Percentiles rank a stretch among this genome's conserved stretches.
These are phyloP conservation scores for Thymus quinquecostatus DNA, from an alignment of 257 asterid genomes.

Conservation along the genomic window DNA sequence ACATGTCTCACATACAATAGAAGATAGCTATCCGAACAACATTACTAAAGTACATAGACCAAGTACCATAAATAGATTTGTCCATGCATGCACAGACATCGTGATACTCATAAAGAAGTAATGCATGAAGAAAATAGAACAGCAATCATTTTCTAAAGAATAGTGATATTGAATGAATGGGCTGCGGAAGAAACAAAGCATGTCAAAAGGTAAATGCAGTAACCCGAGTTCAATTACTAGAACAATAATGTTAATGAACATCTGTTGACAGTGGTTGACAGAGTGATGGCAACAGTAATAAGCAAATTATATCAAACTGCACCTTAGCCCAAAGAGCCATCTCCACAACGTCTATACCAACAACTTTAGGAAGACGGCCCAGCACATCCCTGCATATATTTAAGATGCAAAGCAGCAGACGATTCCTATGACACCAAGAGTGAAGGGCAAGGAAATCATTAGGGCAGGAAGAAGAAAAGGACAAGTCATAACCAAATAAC, in stretches of 20 bases:
- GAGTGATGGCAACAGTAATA: conserved; percentile 27
- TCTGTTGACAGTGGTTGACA: conserved; percentile 23
- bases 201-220: not conserved
- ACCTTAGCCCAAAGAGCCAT: conserved; percentile 99
- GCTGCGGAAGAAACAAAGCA: conserved; percentile 17
- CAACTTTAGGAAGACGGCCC: conserved; percentile 95
- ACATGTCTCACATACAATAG: conserved; percentile 2
- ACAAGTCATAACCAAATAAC: conserved; percentile 20
- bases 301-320: conserved; percentile 26
- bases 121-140: conserved; percentile 19
- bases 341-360: conserved; percentile 98
- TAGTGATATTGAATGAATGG: not conserved
- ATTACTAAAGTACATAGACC: not conserved
- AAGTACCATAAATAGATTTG: conserved; percentile 24
- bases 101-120: conserved; percentile 12
- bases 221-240: conserved; percentile 7
- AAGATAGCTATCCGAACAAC: conserved; percentile 1
- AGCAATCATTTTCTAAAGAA: conserved; percentile 9
- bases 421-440: conserved; percentile 57
- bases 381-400: conserved; percentile 86
- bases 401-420: conserved; percentile 78
- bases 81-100: conserved; percentile 15
- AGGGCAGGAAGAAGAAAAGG: conserved; percentile 23
- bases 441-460: conserved; percentile 2
- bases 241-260: conserved; percentile 11